A percentile compares a stretch with the other conserved stretches of the same genome.
Conservation (phyloP, 169 alveolate species). For the Condylostoma magnum region DNA sequence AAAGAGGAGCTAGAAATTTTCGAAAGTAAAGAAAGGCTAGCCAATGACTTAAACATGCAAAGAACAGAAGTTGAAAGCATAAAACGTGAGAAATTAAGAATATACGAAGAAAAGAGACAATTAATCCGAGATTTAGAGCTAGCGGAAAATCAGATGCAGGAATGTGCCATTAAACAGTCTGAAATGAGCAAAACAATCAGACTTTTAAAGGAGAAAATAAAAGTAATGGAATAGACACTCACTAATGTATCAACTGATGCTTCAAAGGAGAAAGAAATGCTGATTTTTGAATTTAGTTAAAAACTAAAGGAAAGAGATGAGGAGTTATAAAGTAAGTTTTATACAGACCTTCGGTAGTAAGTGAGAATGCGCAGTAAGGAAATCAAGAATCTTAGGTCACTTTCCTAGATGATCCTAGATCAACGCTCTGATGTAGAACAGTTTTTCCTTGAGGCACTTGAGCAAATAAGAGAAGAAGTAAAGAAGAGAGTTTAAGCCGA, state of each 20-base stretch:
- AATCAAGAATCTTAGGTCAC: slow-evolving; percentile 37
- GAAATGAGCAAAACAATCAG: slow-evolving; percentile 52
- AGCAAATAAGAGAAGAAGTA: slow-evolving; percentile 59
- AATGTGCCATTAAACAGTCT: slow-evolving; percentile 47
- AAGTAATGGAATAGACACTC: slow-evolving; percentile 39
- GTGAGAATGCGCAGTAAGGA: slow-evolving; percentile 36
- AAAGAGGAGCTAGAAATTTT: slow-evolving; percentile 45
- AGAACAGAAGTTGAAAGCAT: slow-evolving; percentile 43
- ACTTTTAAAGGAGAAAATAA: slow-evolving; percentile 47
- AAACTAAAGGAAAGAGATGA: slow-evolving; percentile 38
- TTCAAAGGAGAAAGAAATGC: slow-evolving; percentile 56
- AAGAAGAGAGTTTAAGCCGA: slow-evolving; percentile 51
- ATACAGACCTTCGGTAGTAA: slow-evolving; percentile 31
- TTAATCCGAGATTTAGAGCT: slow-evolving; percentile 33
- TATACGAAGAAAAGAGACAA: slow-evolving; percentile 38
- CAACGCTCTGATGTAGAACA: slow-evolving; percentile 57
- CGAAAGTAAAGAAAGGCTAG: slow-evolving; percentile 40
- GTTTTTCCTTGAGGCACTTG: slow-evolving; percentile 59
- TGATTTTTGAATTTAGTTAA: slow-evolving; percentile 40
- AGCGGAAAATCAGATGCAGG: slow-evolving; percentile 29
- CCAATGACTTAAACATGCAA: slow-evolving; percentile 37
- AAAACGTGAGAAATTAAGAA: slow-evolving; percentile 27
- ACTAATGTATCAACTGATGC: slow-evolving; percentile 39
- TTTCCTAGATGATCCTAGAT: slow-evolving; percentile 44
- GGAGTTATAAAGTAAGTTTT: slow-evolving; percentile 43